A percentile compares a stretch with the other conserved stretches of the same genome.
These are phyloP conservation scores for Peronospora tabacina DNA, from an alignment of 352 stramenopile genomes.

Conservation along the genomic window DNA sequence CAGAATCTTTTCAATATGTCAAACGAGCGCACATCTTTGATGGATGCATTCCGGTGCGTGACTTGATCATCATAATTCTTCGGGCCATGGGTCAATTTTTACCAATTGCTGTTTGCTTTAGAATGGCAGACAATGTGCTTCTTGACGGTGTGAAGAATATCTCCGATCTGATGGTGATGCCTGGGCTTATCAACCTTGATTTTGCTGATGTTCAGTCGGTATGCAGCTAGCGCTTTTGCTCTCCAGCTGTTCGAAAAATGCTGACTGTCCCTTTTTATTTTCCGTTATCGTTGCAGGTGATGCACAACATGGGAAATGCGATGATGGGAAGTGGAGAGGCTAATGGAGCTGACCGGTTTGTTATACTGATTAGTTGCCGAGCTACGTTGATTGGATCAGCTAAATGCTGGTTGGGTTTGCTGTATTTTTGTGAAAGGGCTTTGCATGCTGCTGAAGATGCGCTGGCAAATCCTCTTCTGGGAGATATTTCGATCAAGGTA, in stretches of 20 bases:
- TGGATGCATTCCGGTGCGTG: slow-evolving; percentile 76
- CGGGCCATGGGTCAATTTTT: not conserved
- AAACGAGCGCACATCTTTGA: slow-evolving; percentile 77
- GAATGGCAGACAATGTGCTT: slow-evolving; percentile 79
- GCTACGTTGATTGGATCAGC: slow-evolving; percentile 1
- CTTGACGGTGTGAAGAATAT: slow-evolving; percentile 86
- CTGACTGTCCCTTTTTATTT: slow-evolving; percentile 1
- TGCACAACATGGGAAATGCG: slow-evolving; percentile 83
- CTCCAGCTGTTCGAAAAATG: not conserved
- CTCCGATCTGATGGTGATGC: slow-evolving; percentile 86
- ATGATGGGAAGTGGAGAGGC: slow-evolving; percentile 91
- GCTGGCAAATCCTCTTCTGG: slow-evolving; percentile 81
- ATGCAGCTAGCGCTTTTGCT: slow-evolving; percentile 3
- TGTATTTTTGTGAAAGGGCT: slow-evolving; percentile 27
- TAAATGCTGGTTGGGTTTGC: slow-evolving; percentile 9
- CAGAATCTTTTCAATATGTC: slow-evolving; percentile 88
- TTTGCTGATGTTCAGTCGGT: slow-evolving; percentile 84
- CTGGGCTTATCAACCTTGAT: slow-evolving; percentile 82
- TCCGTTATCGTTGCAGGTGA: slow-evolving; percentile 36
- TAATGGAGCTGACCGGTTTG: slow-evolving; percentile 80
- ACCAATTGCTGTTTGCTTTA: slow-evolving; percentile 14
- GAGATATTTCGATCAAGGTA: slow-evolving; percentile 85
- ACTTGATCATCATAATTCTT: not conserved
- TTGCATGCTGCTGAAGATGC: slow-evolving; percentile 78
- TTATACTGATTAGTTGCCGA: not conserved